Evolutionary conservation across 495 filamentous ascomycete genomes (phyloP).

Genomic region (Hypoxylon rickii): DNA sequence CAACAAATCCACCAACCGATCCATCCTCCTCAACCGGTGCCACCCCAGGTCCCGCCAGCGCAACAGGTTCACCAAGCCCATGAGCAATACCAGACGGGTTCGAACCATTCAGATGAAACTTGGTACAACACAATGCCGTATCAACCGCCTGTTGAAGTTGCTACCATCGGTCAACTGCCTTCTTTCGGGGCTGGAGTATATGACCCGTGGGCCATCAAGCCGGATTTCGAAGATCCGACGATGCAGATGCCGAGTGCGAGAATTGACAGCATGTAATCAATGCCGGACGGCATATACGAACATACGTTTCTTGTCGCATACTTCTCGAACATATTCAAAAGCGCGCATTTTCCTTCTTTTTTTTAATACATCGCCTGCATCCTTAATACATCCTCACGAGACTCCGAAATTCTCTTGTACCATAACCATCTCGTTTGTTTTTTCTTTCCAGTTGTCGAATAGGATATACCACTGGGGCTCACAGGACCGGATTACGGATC

Average conservation of each 20-base stretch:
- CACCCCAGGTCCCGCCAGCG: conserved; percentile 23
- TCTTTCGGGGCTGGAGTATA: conserved; percentile 41
- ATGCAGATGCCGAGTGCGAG: conserved; percentile 54
- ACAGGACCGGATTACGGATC: conserved; percentile 16
- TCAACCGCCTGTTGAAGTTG: conserved; percentile 50
- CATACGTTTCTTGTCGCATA: conserved; percentile 11
- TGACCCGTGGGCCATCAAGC: conserved; percentile 48
- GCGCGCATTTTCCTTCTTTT: not conserved
- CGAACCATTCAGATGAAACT: conserved; percentile 37
- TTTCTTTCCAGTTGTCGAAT: conserved; percentile 10
- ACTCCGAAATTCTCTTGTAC: conserved; percentile 29
- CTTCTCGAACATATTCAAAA: not conserved
- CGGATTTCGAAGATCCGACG: conserved; percentile 50
- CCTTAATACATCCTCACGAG: conserved; percentile 22
- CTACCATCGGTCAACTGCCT: conserved; percentile 44
- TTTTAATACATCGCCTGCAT: conserved; percentile 4
- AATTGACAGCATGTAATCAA: conserved; percentile 48
- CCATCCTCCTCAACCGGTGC: conserved; percentile 34
- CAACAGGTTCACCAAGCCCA: conserved; percentile 24
- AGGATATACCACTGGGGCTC: conserved; percentile 26
- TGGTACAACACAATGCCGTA: conserved; percentile 52
- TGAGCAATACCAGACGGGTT: conserved; percentile 41
- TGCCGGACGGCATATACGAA: not conserved
- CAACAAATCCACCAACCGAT: conserved; percentile 35
- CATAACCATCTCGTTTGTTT: conserved; percentile 20